Base-by-base conservation (phyloP, 169 alveolate genomes). In the Perkinsus olseni region DNA sequence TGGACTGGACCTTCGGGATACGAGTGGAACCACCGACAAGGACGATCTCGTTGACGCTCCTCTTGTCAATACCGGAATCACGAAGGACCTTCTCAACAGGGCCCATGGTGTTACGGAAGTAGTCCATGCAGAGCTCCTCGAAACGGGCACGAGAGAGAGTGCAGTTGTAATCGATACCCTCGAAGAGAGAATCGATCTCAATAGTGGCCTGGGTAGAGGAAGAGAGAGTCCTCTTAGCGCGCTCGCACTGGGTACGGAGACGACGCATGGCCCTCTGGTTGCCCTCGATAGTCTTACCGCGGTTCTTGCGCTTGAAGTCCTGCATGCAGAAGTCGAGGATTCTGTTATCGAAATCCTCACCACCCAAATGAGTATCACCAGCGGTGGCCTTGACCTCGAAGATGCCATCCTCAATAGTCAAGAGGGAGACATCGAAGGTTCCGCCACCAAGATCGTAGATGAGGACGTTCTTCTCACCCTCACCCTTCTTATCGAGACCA, bases 391-490 rank as follows among this genome's bases (percentile, higher is more conserved):
- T 97, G 38, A 98, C 99, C 94, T 98, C 99, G 95, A 98, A 97
- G 34, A 97, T 97, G 92, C 99, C 99, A 92, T 98, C 99, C 93
- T 98, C 99, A 91, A 98, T 97, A 91, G 99, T 97, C 74, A 98
- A 95, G 39, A 98, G 94, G 38, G 99, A 97, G 24, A 98, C 99
- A 98, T 98, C 99, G 95, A 98, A 98, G 74, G 99, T 98, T 92
- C 99, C 99, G 95, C 99, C 99, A 82, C 99, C 99, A 94, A 99
- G 96, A 95, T 99, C 99, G 96, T 98, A 99, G 39, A 99, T 98
- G 91, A 98, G 97, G 74, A 99, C 99, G 96, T 97, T 98, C 95
- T 97, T 97, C 95, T 98, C 99, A 0, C 98, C 98, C 50, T 98
- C 99, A 36, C 97, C 96, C 95, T 97, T 97, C 96, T 98, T 97